Evolutionary conservation across 345 rosid species (phyloP), one percentile per base, ranked within the genome.

Genomic region (Euphorbia pulcherrima): DNA sequence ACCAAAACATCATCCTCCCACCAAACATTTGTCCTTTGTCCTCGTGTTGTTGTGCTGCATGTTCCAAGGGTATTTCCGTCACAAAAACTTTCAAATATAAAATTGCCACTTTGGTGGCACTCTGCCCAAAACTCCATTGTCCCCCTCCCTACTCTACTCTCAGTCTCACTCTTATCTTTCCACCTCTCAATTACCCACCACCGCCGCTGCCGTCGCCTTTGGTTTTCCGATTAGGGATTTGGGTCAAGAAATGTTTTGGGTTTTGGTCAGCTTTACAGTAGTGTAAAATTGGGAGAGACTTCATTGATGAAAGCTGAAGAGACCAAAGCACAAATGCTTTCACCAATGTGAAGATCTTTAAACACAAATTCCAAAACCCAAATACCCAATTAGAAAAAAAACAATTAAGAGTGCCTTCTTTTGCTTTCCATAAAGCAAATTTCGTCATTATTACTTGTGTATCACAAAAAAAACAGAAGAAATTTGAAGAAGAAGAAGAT

Each of bases 41-140:
- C n/a, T 11, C 1, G 26, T 27, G 17, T 41, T 35, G 5, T n/a
- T 29, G 63, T 27, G 39, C 39, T 56, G 52, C 71, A 24, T 39
- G 29, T 10, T n/a, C 29, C 0, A 6, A 61, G 78, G 84, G 63
- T 8, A 75, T 53, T 75, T 39, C 70, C 28, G 76, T 79, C 75
- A 66, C 48, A 16, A 56, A 37, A 46, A 35, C n/a, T 40, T 33
- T 57, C 29, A 48, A 79, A 68, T 72, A 56, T 54, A 68, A 52
- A 51, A 65, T 21, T 47, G n/a, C n/a, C n/a, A 5, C 39, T 5
- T 16, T n/a, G n/a, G n/a, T 23, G 77, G 72, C 82, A 62, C 86
- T 68, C 73, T 68, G 74, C 64, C 77, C 77, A 73, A 80, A 12
- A 73, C 53, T 56, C 35, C 26, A 62, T 69, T 71, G 66, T 62